Evolutionary conservation across 345 rosid species (phyloP).

Genomic region (Aegle marmelos): DNA sequence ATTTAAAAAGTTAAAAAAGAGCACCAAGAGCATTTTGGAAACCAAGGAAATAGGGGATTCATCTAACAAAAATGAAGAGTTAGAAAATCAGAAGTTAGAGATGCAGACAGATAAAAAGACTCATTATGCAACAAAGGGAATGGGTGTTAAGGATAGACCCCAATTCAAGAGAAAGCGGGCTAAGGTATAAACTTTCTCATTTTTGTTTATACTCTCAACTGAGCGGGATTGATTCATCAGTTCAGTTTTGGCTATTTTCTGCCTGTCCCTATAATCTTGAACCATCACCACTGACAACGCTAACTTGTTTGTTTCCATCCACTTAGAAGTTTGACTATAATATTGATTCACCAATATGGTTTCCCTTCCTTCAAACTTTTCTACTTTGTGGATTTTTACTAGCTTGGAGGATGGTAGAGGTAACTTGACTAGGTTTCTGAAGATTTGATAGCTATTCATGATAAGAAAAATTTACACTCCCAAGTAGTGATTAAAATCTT

Average conservation of each 20-base stretch:
- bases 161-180: constrained; percentile 82
- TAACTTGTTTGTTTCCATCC: background rate
- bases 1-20: constrained; percentile 37
- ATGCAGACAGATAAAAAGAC: constrained; percentile 19
- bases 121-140: constrained; percentile 27
- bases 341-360: background rate
- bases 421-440: background rate
- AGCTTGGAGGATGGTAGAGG: background rate
- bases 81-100: constrained; percentile 21
- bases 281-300: background rate
- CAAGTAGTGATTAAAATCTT: background rate
- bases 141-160: constrained; percentile 53
- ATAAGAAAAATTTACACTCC: background rate
- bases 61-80: constrained; percentile 37
- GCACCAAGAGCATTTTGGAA: constrained; percentile 34
- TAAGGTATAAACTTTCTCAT: constrained; percentile 42
- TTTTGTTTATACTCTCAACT: background rate
- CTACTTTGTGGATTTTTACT: background rate
- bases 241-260: background rate
- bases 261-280: background rate
- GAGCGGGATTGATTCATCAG: background rate
- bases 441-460: background rate
- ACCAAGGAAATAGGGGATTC: constrained; percentile 20
- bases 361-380: background rate
- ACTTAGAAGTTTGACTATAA: no score